These are phyloP conservation scores for Diplodia corticola DNA, from an alignment of 2,329 filamentous ascomycete genomes.

Conservation along the genomic window DNA sequence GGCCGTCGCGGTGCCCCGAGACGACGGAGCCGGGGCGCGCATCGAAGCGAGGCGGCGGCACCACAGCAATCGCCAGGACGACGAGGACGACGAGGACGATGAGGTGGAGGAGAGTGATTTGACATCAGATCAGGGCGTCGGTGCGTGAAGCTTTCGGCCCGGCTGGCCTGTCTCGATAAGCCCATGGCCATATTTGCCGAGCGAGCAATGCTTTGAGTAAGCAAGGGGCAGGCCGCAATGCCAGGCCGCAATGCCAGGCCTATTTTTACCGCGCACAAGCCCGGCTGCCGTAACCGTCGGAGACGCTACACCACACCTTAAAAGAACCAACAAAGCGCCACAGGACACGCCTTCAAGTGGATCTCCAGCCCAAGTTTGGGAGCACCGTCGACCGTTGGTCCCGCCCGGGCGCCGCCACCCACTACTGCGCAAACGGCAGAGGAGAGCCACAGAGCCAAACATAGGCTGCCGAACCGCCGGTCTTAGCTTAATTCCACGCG, in stretches of 20 bases:
- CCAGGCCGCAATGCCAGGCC: too few species aligned
- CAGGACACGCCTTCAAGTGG: neutral
- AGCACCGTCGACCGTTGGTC: neutral
- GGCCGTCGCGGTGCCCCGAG: neutral
- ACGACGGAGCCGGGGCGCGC: too few species aligned
- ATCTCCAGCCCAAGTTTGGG: neutral
- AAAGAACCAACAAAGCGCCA: neutral
- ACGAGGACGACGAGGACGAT: too few species aligned
- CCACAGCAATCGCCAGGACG: too few species aligned
- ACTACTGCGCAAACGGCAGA: too few species aligned
- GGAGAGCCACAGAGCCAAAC: too few species aligned
- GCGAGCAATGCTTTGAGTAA: too few species aligned
- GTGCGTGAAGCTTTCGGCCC: neutral
- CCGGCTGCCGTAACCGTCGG: too few species aligned
- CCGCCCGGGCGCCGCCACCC: neutral
- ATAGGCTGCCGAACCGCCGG: neutral
- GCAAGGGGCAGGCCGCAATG: neutral
- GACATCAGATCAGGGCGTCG: neutral
- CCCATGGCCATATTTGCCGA: neutral
- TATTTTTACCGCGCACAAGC: too few species aligned
- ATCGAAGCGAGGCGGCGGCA: too few species aligned
- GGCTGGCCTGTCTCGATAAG: neutral
- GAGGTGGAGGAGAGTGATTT: too few species aligned
- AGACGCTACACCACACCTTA: too few species aligned
- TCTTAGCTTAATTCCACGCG: neutral